Evolutionary conservation across 257 asterid species (phyloP).

Genomic region (Solanum clarkiae): DNA sequence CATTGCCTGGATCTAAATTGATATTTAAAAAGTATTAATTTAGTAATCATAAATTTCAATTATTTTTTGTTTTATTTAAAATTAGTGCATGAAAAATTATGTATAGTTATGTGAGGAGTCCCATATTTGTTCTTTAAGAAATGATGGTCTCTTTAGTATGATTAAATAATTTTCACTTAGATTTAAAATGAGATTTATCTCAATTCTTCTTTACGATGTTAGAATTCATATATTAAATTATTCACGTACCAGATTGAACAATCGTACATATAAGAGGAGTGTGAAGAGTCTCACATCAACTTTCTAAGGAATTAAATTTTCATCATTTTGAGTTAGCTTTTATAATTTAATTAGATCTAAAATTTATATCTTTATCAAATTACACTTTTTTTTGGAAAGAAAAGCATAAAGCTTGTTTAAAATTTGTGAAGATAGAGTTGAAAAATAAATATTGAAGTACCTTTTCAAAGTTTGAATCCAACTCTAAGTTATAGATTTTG

Average conservation of each 20-base stretch:
- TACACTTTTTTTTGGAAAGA: not conserved
- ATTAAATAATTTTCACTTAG: not conserved
- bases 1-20: too few relatives aligned
- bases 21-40: too few relatives aligned
- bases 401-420: not conserved
- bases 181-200: not conserved
- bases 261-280: rapidly evolving
- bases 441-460: not conserved
- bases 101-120: too few relatives aligned
- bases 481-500: not conserved
- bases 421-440: not conserved
- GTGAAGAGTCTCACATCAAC: not conserved
- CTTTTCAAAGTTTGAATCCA: not conserved
- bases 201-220: not conserved
- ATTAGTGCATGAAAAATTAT: too few relatives aligned
- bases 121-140: too few relatives aligned
- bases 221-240: rapidly evolving
- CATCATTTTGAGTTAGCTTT: not conserved
- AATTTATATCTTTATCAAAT: not conserved
- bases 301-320: not conserved
- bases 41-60: too few relatives aligned
- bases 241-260: rapidly evolving
- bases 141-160: too few relatives aligned
- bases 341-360: not conserved
- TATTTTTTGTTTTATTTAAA: too few relatives aligned